Evolutionary conservation across 352 stramenopile genomes (phyloP).

Genomic region (Elongisporangium senticosum): DNA sequence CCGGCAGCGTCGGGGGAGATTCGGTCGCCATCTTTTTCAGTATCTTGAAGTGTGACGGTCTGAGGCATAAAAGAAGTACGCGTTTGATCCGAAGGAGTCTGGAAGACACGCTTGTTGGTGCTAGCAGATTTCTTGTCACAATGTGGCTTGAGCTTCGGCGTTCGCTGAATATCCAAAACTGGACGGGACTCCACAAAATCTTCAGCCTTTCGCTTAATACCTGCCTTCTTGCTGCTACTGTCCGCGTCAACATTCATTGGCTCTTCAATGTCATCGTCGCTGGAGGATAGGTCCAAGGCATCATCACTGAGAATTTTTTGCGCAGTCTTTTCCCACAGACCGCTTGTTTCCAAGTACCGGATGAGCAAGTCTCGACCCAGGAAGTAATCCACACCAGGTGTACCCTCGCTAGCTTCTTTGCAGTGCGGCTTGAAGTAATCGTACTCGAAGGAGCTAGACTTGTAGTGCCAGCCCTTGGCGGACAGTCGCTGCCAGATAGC

Average conservation of each 20-base stretch:
- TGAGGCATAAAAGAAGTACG: too few relatives aligned
- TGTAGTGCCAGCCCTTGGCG: constrained; percentile 50
- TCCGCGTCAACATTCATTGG: neutral
- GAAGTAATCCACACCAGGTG: constrained; percentile 48
- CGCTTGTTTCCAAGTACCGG: constrained; percentile 47
- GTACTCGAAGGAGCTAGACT: constrained; percentile 34
- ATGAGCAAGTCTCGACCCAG: constrained; percentile 27
- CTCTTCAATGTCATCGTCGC: constrained; percentile 16
- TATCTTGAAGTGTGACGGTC: too few relatives aligned
- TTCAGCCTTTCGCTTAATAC: constrained; percentile 10
- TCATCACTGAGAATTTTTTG: constrained; percentile 31
- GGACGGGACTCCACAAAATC: too few relatives aligned
- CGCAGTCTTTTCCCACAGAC: constrained; percentile 40
- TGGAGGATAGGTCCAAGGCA: constrained; percentile 17
- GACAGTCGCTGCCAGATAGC: constrained; percentile 45
- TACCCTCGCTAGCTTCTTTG: constrained; percentile 22
- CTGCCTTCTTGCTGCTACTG: constrained; percentile 1
- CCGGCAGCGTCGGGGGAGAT: constrained; percentile 37
- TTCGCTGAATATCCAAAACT: constrained; percentile 9
- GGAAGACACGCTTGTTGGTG: too few relatives aligned
- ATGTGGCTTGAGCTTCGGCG: constrained; percentile 3
- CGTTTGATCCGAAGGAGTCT: too few relatives aligned
- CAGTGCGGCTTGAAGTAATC: constrained; percentile 68
- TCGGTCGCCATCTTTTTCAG: constrained; percentile 9
- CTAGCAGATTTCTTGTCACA: constrained; percentile 8